Evolutionary conservation across 1,284 basidiomycete species (phyloP).

Genomic region (Rhizoctonia solani): DNA sequence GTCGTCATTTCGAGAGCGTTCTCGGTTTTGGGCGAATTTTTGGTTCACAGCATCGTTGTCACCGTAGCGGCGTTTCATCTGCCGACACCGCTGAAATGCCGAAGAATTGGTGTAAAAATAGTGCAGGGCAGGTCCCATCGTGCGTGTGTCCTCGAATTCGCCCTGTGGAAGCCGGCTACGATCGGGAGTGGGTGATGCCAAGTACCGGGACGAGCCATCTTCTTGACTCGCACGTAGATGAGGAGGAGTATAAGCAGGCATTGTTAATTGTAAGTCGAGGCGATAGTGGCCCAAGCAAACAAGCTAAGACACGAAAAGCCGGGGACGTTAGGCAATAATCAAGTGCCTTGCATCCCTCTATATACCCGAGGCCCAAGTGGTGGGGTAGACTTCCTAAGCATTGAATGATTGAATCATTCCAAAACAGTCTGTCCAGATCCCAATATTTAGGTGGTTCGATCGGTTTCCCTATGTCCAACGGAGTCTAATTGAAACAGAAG

Average conservation of each 20-base stretch:
- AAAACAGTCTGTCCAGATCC: not conserved
- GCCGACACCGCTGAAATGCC: slow-evolving; percentile 16
- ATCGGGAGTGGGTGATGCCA: not conserved
- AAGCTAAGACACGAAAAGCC: not conserved
- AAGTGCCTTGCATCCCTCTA: not conserved
- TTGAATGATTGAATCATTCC: slow-evolving; percentile 4
- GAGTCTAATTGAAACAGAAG: slow-evolving; percentile 30
- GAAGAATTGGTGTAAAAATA: slow-evolving; percentile 28
- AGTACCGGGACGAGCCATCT: not conserved
- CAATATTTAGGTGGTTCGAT: not conserved
- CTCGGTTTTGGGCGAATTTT: slow-evolving; percentile 27
- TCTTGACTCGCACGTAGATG: slow-evolving; percentile 22
- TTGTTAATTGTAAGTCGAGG: too few species aligned
- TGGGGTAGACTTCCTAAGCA: not conserved
- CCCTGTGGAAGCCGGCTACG: slow-evolving; percentile 1
- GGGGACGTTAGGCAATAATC: not conserved
- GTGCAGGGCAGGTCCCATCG: slow-evolving; percentile 22
- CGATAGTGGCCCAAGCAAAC: too few species aligned
- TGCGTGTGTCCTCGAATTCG: slow-evolving; percentile 31
- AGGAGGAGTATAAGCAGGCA: slow-evolving; percentile 24
- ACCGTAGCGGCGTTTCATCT: slow-evolving; percentile 29
- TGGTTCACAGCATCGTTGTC: slow-evolving; percentile 29
- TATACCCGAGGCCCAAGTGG: slow-evolving; percentile 6
- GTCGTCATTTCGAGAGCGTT: slow-evolving; percentile 25
- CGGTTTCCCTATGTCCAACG: slow-evolving; percentile 11